A percentile compares a stretch with the other conserved stretches of the same genome.
phyloP scores from a whole-genome alignment of 2,329 filamentous ascomycete genomes.

The Parastagonospora nodorum region DNA sequence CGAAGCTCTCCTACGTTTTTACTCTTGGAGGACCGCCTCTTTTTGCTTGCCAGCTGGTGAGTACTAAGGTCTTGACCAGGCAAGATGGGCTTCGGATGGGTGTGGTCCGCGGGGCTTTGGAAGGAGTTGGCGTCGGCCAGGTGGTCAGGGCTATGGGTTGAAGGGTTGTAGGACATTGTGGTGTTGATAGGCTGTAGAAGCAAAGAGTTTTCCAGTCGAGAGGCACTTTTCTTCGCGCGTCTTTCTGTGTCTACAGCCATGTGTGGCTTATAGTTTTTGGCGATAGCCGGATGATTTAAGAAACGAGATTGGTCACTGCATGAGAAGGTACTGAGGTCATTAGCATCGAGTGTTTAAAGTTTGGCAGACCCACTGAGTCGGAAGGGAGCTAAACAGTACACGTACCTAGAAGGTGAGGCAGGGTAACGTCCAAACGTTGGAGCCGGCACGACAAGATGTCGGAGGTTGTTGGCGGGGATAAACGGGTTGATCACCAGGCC shows the following conservation, averaged over 20 bases:
- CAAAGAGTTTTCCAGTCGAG: constrained; percentile 39
- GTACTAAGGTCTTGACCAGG: constrained; percentile 21
- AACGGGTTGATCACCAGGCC: constrained; percentile 39
- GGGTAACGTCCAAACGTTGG: constrained; percentile 41
- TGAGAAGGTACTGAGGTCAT: constrained; percentile 35
- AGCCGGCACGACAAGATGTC: constrained; percentile 42
- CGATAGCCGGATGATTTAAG: constrained; percentile 30
- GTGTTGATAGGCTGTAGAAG: constrained; percentile 36
- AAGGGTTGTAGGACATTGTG: constrained; percentile 44
- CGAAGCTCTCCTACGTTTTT: constrained; percentile 48
- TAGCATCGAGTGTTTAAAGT: constrained; percentile 35
- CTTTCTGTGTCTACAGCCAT: constrained; percentile 47
- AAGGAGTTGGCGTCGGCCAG: constrained; percentile 26
- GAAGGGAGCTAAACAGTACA: constrained; percentile 28
- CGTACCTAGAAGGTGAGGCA: constrained; percentile 37
- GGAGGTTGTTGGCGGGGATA: constrained; percentile 40
- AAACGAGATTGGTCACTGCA: constrained; percentile 32
- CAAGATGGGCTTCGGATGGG: constrained; percentile 24
- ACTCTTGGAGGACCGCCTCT: constrained; percentile 46
- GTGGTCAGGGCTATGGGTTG: constrained; percentile 32
- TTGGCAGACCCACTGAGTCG: constrained; percentile 24
- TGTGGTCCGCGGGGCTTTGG: constrained; percentile 27
- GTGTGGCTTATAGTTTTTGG: constrained; percentile 37
- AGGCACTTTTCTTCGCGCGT: constrained; percentile 41
- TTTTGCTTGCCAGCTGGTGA: constrained; percentile 40